Evolutionary conservation across 208 protist genomes (phyloP).

Genomic region (Acanthamoeba sp.): DNA sequence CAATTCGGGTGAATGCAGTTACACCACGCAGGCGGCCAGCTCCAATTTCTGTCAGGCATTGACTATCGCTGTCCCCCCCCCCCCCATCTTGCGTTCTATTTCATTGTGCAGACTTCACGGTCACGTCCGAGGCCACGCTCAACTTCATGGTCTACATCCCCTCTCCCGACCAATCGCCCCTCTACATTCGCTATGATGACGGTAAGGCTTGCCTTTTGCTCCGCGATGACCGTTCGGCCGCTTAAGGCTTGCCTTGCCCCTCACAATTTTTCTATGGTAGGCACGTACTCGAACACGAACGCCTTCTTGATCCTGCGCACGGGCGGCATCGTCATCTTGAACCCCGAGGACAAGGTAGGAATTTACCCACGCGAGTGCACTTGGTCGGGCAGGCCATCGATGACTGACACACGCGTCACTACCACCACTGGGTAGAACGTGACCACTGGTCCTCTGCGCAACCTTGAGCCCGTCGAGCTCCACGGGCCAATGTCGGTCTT

Average conservation of each 20-base stretch:
- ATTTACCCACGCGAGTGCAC: too few species aligned
- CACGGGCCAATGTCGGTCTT: slow-evolving; percentile 72
- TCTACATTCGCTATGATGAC: slow-evolving; percentile 56
- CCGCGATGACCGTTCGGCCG: background rate
- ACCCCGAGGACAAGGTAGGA: slow-evolving; percentile 45
- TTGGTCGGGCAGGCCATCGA: too few species aligned
- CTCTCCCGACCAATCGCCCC: slow-evolving; percentile 55
- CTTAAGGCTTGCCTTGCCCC: too few species aligned
- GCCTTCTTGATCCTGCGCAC: slow-evolving; percentile 85
- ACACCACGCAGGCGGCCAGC: too few species aligned
- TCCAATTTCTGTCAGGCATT: too few species aligned
- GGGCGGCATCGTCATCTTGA: slow-evolving; percentile 87
- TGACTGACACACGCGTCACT: background rate
- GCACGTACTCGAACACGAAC: slow-evolving; percentile 48
- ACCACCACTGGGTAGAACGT: background rate
- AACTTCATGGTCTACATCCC: slow-evolving; percentile 87
- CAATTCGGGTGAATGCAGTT: slow-evolving; percentile 27
- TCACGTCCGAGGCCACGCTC: slow-evolving; percentile 80
- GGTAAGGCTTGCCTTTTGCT: background rate
- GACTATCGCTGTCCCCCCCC: too few species aligned
- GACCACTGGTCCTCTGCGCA: background rate
- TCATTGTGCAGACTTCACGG: slow-evolving; percentile 74
- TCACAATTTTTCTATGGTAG: too few species aligned
- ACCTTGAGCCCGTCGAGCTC: slow-evolving; percentile 19
- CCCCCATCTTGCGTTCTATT: background rate